phyloP scores from a whole-genome alignment of 1,139 yeast genomes.

The Dujonia santamariae region DNA sequence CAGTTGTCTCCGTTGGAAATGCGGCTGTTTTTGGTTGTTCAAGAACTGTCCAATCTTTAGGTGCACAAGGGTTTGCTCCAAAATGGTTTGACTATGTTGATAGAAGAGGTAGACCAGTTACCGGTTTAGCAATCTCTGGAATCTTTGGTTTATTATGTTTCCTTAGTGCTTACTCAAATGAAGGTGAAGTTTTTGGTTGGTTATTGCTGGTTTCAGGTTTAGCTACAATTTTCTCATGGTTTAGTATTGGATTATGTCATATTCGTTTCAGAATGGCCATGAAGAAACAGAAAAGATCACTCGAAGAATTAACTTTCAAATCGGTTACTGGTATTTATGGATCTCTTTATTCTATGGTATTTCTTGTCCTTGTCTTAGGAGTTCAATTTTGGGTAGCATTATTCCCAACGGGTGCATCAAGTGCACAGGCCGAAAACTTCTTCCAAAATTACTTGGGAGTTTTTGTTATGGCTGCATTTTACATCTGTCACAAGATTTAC shows the following conservation, averaged over 20 bases:
- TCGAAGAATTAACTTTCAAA: constrained; percentile 25
- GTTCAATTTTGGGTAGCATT: constrained; percentile 40
- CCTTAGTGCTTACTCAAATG: constrained; percentile 36
- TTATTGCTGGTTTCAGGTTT: constrained; percentile 41
- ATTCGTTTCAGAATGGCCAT: constrained; percentile 39
- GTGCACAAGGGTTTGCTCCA: constrained; percentile 44
- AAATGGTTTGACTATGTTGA: constrained; percentile 33
- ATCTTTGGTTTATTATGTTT: constrained; percentile 38
- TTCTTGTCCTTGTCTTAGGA: constrained; percentile 29
- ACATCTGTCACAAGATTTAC: constrained; percentile 30
- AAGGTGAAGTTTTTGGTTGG: constrained; percentile 39
- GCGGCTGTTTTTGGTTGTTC: constrained; percentile 46
- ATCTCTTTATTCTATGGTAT: constrained; percentile 29
- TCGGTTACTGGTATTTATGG: constrained; percentile 33
- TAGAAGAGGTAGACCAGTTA: constrained; percentile 40
- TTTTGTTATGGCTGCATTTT: constrained; percentile 30
- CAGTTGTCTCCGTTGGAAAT: constrained; percentile 43
- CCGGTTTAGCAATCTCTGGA: constrained; percentile 31
- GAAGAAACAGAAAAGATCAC: constrained; percentile 24
- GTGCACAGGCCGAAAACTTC: constrained; percentile 28
- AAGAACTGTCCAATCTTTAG: constrained; percentile 38
- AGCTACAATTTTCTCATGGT: constrained; percentile 42
- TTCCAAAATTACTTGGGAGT: constrained; percentile 39
- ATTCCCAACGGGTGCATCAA: constrained; percentile 27
- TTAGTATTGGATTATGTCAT: constrained; percentile 35